Evolutionary conservation across 768 basidiomycete species (phyloP), one percentile per base, ranked within the genome.

Genomic region (Lepiota brunneoincarnata): DNA sequence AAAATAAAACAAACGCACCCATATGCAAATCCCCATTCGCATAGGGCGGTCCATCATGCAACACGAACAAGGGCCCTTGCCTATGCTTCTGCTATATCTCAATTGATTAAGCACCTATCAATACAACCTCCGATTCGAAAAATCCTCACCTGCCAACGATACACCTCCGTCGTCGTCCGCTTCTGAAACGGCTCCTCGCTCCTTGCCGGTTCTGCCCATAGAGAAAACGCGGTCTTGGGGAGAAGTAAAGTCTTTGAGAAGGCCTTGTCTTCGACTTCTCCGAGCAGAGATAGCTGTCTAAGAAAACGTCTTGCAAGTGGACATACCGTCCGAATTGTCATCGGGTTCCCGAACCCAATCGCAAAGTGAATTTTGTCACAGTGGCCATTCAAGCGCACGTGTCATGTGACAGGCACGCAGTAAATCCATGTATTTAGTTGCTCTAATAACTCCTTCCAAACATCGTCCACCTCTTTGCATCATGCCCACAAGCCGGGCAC

Each of bases 11-110:
- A 12, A 2, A 59, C 72, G 56, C 59, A 96, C 95, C 96, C 77
- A 95, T 94, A 66, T 99, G 96, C 38, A 99, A 73, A 66, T 91
- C 82, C 0, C 97, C 97, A 65, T 99, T 99, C 1, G 96, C 96
- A 64, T 98, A 98, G 0, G 97, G 97, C 28, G 96, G 96, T 0
- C 96, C 97, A 67, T 99, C 96, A 59, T 96, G 94, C 48, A 95
- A 75, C 11, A 97, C 86, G 62, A 94, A 98, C 26, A 84, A 64
- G 1, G 84, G 81, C 2, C 89, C 81, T 31, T 78, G 72, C 11
- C 75, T 80, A 62, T 89, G 83, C 57, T 83, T 72, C 71, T 76
- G 80, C 92, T 95, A 49, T 20, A 24, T 24, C 15, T 38, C 17
- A 44, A 21, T 49, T 47, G 23, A 51, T 43, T 6, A 23, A 24